phyloP scores from a whole-genome alignment of 2,329 filamentous ascomycete genomes.

The Fulvia fulva region DNA sequence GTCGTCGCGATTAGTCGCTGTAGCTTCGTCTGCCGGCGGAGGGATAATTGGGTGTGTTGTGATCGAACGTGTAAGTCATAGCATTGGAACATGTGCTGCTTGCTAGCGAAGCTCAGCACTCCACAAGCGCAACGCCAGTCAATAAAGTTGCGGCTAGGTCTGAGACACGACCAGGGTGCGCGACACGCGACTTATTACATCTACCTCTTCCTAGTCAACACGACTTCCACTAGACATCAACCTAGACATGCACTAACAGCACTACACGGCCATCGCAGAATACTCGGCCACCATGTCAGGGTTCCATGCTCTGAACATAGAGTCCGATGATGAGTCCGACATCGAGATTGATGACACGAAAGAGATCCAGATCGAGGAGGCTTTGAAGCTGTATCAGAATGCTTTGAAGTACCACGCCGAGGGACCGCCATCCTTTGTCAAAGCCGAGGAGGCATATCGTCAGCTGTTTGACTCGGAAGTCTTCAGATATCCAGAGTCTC shows the following conservation, averaged over 20 bases:
- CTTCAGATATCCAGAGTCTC: conserved; percentile 83
- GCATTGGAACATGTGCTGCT: background rate
- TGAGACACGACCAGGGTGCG: background rate
- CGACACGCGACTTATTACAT: background rate
- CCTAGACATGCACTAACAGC: background rate
- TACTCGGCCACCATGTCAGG: conserved; percentile 44
- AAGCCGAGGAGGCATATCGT: conserved; percentile 77
- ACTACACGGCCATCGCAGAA: background rate
- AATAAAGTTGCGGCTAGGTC: background rate
- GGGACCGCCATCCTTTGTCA: conserved; percentile 68
- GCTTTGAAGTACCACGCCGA: conserved; percentile 89
- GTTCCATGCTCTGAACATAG: conserved; percentile 89
- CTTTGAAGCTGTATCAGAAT: conserved; percentile 87
- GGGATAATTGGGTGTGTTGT: background rate
- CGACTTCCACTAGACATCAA: background rate
- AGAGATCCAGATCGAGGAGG: conserved; percentile 95
- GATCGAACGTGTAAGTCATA: background rate
- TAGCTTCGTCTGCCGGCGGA: background rate
- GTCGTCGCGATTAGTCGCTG: background rate
- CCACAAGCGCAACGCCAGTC: background rate
- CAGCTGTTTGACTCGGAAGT: conserved; percentile 87
- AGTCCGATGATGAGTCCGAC: conserved; percentile 83
- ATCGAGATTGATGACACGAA: conserved; percentile 93
- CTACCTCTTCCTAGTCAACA: background rate
- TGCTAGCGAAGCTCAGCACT: background rate